These are phyloP conservation scores for Polygonum maritimum DNA, from an alignment of 148 eudicot species.

Conservation along the genomic window DNA sequence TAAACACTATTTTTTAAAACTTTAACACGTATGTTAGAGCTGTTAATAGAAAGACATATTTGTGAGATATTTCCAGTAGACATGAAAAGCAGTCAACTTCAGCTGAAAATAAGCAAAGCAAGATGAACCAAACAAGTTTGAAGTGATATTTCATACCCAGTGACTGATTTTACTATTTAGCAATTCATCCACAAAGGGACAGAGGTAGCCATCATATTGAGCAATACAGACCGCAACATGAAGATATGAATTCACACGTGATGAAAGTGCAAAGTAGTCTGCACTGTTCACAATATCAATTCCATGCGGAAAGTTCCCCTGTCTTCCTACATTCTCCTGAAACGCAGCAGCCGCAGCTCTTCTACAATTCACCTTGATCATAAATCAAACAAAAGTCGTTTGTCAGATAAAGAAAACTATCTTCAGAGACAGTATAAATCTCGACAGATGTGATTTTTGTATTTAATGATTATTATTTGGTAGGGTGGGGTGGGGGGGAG, in stretches of 20 bases:
- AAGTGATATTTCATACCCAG: constrained; percentile 59
- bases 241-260: constrained; percentile 74
- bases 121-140: constrained; percentile 3
- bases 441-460: background rate
- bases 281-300: constrained; percentile 95
- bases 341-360: constrained; percentile 99
- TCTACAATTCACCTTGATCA: constrained; percentile 86
- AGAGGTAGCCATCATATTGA: constrained; percentile 79
- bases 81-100: background rate
- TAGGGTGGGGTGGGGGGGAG: background rate
- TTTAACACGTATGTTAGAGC: background rate
- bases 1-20: background rate
- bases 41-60: background rate
- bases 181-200: constrained; percentile 82
- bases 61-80: background rate
- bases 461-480: background rate
- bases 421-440: background rate
- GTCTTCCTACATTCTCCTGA: constrained; percentile 98
- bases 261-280: constrained; percentile 92
- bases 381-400: background rate
- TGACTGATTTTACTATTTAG: constrained; percentile 77
- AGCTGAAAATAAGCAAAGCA: constrained; percentile 1
- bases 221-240: constrained; percentile 83
- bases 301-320: constrained; percentile 92
- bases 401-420: background rate